Conservation (phyloP, 352 stramenopile genomes). For the Ochromonadaceae sp. region DNA sequence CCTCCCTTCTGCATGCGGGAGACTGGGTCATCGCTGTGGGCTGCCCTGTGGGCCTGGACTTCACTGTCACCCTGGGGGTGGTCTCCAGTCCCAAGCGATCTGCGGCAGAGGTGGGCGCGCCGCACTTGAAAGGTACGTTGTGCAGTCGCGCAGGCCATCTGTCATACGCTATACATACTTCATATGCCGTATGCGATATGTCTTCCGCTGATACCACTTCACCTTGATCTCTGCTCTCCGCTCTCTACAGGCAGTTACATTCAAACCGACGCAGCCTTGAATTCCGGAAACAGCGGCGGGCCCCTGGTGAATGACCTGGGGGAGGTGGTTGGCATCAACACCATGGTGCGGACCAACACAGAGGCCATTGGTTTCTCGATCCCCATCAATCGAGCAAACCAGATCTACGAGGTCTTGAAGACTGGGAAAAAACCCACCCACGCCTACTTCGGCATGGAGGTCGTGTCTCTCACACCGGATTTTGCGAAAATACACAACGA, state of each 20-base stretch:
- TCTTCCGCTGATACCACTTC: no score
- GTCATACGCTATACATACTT: no score
- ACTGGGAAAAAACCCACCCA: constrained; percentile 14
- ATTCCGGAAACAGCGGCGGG: constrained; percentile 65
- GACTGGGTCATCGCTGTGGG: constrained; percentile 75
- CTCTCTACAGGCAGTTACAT: no score
- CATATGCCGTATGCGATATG: no score
- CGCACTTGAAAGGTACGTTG: constrained; percentile 13
- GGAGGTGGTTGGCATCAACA: constrained; percentile 77
- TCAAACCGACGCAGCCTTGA: constrained; percentile 76
- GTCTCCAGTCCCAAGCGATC: constrained; percentile 41
- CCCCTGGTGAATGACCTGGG: constrained; percentile 69
- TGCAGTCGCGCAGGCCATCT: no score
- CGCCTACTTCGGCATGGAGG: constrained; percentile 19
- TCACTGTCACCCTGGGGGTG: constrained; percentile 75
- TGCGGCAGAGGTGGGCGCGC: constrained; percentile 37
- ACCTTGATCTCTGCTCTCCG: no score
- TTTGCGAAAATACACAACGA: constrained; percentile 11
- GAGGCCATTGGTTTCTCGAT: constrained; percentile 20
- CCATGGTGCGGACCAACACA: constrained; percentile 38
- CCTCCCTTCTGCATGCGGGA: constrained; percentile 42
- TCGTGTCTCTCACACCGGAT: constrained; percentile 18
- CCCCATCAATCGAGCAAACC: constrained; percentile 16
- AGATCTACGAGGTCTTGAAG: constrained; percentile 13
- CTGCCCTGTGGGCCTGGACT: constrained; percentile 68